Evolutionary conservation across 495 filamentous ascomycete species (phyloP), one percentile per base, ranked within the genome.

Genomic region (Aspergillus cavernicola): DNA sequence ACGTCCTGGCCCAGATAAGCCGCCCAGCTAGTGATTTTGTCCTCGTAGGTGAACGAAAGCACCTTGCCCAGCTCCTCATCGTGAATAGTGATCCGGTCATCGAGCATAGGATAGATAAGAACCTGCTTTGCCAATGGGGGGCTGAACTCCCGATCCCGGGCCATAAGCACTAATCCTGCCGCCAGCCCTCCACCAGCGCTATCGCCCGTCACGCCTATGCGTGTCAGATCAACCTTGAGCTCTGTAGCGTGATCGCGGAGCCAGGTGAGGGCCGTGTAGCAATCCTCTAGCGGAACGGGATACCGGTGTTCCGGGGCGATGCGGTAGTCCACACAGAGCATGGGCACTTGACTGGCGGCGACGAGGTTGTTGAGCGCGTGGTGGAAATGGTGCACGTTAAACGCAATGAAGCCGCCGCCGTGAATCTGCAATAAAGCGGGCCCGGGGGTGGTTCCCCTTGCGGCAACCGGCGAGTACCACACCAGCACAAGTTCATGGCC

Each of bases 191-290:
- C 85, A 5, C 85, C 86, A 1, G 85, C 85, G 4, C 78, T 83
- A 6, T 78, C 79, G 31, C 85, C 83, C 50, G 80, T 74, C 22
- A 86, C 78, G 7, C 80, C 78, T 22, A 89, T 78, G 38, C 83
- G 79, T 8, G 69, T 55, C 0, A 81, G 82, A 55, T 88, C 79
- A 22, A 81, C 60, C 13, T 53, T 58, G 16, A 79, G 60, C 50
- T 65, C 39, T 0, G 47, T 58, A 4, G 76, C 74, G 47, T 75
- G 58, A 22, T 62, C 37, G 52, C 69, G 59, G 1, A 71, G 51
- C 75, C 75, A 80, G 6, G 58, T 59, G 45, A 80, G 46, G 7
- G 64, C 71, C 2, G 70, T 58, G 60, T 72, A 78, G 38, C 69
- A 67, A 40, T 75, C 71, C 26, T 68, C 62, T 2, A 62, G 42